Base-by-base conservation (phyloP, 768 basidiomycete species). In the Artomyces pyxidatus region DNA sequence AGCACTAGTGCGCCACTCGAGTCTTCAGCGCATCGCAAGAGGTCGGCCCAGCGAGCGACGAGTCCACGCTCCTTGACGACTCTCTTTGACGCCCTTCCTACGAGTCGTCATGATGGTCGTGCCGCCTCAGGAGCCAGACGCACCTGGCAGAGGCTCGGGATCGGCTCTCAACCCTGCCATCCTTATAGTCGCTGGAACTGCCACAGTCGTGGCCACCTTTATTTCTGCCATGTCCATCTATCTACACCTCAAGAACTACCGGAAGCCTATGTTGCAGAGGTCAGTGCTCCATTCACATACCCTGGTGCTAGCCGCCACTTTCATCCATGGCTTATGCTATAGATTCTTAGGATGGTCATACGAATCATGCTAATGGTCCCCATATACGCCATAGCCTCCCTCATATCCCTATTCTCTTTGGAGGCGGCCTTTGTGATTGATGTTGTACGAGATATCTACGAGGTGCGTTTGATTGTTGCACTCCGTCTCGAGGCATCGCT, bases 321-420 rank as follows among this genome's bases (percentile, higher is more conserved):
- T 17, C 47, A 14, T 26, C 30, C 17, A 10, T 27, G 2, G 14
- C 29, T 16, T 37, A 28, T 17, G 19, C 7, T 23, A 22, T 25
- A n/a, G 25, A 45, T 28, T 16, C n/a, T 21, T 29, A 87, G 95
- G 55, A 87, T 89, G 78, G 93, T 95, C 42, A 76, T 96, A 38
- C 78, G 96, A 41, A 96, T 98, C 62, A 92, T 98, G 88, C 54
- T 97, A 58, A 97, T 97, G 93, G 89, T 89, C 5, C 95, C 95
- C 0, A 70, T 98, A 25, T 98, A 99, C 63, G 91, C 82, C 1
- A 72, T 98, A 25, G 77, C 96, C 0, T 93, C 91, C 3, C 72
- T 97, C 56, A 91, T 97, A 53, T 91, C 95, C 0, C 72, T 99
- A 35, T 90, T 93, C 69, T 96, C 93, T 0, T 71, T 97, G 47